phyloP scores from a whole-genome alignment of 371 early-diverging fungal species.

The Mortierella sp. region DNA sequence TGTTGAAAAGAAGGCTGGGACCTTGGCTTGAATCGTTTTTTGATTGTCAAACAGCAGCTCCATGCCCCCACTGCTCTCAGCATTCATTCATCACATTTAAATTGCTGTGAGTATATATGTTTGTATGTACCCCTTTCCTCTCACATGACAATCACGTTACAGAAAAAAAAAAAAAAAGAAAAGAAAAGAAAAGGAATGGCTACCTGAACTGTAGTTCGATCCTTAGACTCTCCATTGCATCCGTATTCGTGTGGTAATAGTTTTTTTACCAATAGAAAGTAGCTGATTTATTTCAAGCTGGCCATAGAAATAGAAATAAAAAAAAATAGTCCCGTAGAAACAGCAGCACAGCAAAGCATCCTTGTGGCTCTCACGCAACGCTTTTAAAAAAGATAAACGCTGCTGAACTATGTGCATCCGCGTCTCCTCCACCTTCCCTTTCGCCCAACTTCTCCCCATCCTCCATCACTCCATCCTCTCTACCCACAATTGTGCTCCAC shows the following conservation, averaged over 20 bases:
- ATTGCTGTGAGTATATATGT: too few relatives aligned
- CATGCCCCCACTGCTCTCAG: constrained; percentile 85
- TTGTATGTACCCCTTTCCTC: too few relatives aligned
- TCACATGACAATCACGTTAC: not conserved
- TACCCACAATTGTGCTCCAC: constrained; percentile 3
- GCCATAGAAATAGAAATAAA: too few relatives aligned
- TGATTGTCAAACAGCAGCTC: constrained; percentile 91
- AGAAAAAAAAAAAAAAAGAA: not conserved
- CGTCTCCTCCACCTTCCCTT: not conserved
- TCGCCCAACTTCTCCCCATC: not conserved
- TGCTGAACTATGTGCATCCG: not conserved
- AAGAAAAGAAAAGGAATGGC: not conserved
- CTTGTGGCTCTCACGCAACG: too few relatives aligned
- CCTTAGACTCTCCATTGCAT: constrained; percentile 12
- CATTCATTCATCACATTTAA: not conserved
- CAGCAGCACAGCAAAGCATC: too few relatives aligned
- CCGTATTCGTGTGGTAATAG: not conserved
- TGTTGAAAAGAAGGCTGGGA: constrained; percentile 62
- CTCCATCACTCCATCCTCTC: not conserved
- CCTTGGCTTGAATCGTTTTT: constrained; percentile 65
- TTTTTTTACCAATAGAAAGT: too few relatives aligned
- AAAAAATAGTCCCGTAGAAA: not conserved
- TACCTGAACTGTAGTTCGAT: constrained; percentile 60
- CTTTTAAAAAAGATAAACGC: constrained; percentile 9
- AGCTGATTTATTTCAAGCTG: too few relatives aligned